These are phyloP conservation scores for Alternaria sp. DNA, from an alignment of 2,329 filamentous ascomycete species.

Conservation along the genomic window DNA sequence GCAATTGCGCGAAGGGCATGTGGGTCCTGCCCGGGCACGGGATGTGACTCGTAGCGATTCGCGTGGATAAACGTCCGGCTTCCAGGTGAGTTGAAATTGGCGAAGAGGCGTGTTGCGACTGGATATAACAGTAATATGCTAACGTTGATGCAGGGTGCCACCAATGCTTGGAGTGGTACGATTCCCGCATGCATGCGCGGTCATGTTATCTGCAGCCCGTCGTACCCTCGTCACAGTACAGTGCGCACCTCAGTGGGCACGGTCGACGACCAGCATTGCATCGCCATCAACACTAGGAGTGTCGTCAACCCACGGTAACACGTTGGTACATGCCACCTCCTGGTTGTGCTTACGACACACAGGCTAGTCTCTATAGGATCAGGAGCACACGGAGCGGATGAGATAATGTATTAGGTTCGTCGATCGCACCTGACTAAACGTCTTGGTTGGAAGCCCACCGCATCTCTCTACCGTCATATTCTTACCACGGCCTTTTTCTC, in stretches of 20 bases:
- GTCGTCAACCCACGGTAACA: not conserved
- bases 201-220: conserved; percentile 1
- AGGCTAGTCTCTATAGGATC: not conserved
- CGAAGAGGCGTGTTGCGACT: not conserved
- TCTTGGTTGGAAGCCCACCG: not conserved
- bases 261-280: not conserved
- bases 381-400: conserved; percentile 1
- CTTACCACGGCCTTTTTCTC: not conserved
- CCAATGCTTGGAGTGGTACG: not conserved
- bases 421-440: not conserved
- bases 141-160: not conserved
- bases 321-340: not conserved
- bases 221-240: not conserved
- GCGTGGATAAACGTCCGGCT: conserved; percentile 18
- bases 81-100: not conserved
- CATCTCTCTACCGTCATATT: not conserved
- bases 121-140: not conserved
- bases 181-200: not conserved
- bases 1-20: conserved; percentile 6
- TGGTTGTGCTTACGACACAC: not conserved
- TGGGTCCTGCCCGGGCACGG: conserved; percentile 1
- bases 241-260: not conserved
- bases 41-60: conserved; percentile 10
- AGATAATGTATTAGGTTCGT: conserved; percentile 8
- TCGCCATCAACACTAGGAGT: not conserved